Evolutionary conservation across 2,329 filamentous ascomycete genomes (phyloP).

Genomic region (Emericellopsis cladophorae): DNA sequence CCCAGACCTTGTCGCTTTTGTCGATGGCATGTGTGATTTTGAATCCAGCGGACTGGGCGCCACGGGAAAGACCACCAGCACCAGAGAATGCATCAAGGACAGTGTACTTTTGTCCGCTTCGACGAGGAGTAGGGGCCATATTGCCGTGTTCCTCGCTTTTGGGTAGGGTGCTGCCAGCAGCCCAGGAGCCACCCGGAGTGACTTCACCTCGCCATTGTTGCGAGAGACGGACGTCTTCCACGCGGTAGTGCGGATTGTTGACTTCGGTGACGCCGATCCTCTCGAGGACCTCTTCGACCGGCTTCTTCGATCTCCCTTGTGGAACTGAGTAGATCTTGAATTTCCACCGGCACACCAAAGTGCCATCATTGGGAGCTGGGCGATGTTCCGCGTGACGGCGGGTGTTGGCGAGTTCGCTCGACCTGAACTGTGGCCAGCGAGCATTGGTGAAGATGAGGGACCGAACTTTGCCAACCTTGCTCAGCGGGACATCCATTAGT

Average conservation of each 20-base stretch:
- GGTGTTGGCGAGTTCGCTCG: slow-evolving; percentile 8
- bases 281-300: slow-evolving; percentile 22
- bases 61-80: slow-evolving; percentile 57
- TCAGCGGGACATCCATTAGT: slow-evolving; percentile 26
- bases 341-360: slow-evolving; percentile 41
- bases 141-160: slow-evolving; percentile 9
- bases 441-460: slow-evolving; percentile 43
- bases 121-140: slow-evolving; percentile 6
- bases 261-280: slow-evolving; percentile 18
- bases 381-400: slow-evolving; percentile 2
- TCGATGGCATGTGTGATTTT: slow-evolving; percentile 53
- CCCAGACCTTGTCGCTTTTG: slow-evolving; percentile 38
- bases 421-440: slow-evolving; percentile 24
- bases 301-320: slow-evolving; percentile 9
- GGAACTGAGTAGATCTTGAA: slow-evolving; percentile 13
- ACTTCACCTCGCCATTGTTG: slow-evolving; percentile 15
- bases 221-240: slow-evolving; percentile 18
- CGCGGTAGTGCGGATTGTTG: slow-evolving; percentile 13
- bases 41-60: slow-evolving; percentile 46
- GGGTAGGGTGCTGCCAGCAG: slow-evolving; percentile 1
- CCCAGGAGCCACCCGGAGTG: slow-evolving; percentile 19
- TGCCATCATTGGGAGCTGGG: slow-evolving; percentile 14
- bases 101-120: slow-evolving; percentile 39
- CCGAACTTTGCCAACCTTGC: slow-evolving; percentile 24
- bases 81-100: slow-evolving; percentile 64